Conservation (phyloP, 169 alveolate species). For the Plasmodium gonderi region DNA sequence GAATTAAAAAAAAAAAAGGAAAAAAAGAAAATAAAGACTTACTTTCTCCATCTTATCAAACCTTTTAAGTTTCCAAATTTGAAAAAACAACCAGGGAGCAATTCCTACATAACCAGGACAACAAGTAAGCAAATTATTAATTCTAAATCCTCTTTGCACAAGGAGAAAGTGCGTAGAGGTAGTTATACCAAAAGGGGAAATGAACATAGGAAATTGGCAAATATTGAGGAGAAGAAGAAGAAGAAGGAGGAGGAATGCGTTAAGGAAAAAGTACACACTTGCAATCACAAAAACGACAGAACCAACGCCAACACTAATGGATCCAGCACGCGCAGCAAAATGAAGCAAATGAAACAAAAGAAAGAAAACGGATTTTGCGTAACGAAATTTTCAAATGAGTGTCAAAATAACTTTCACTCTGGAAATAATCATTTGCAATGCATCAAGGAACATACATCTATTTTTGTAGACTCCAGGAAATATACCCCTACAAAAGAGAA, state of each 20-base stretch:
- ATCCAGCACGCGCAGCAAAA: not conserved
- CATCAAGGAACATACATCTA: slow-evolving; percentile 15
- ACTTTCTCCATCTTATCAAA: not conserved
- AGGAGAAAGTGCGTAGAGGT: not conserved
- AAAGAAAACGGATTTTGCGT: not conserved
- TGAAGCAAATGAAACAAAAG: not conserved
- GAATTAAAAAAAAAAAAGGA: not conserved
- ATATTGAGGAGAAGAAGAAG: not conserved
- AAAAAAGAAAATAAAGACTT: not conserved
- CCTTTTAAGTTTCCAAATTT: slow-evolving; percentile 11
- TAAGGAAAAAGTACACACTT: not conserved
- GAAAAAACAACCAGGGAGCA: not conserved
- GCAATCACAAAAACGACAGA: not conserved
- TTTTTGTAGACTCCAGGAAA: slow-evolving; percentile 21
- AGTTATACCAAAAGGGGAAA: not conserved
- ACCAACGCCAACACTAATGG: not conserved
- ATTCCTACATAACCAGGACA: not conserved
- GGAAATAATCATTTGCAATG: slow-evolving; percentile 8
- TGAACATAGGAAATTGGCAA: not conserved
- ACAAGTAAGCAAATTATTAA: slow-evolving; percentile 23
- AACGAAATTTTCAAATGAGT: not conserved
- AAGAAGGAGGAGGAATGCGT: not conserved
- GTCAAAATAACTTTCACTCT: not conserved
- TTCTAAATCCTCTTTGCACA: slow-evolving; percentile 3
- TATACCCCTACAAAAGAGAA: not conserved